Percentiles rank a stretch among this genome's conserved stretches.
Conservation (phyloP, 2,329 filamentous ascomycete genomes). For the Plectosphaerella cucumerina region DNA sequence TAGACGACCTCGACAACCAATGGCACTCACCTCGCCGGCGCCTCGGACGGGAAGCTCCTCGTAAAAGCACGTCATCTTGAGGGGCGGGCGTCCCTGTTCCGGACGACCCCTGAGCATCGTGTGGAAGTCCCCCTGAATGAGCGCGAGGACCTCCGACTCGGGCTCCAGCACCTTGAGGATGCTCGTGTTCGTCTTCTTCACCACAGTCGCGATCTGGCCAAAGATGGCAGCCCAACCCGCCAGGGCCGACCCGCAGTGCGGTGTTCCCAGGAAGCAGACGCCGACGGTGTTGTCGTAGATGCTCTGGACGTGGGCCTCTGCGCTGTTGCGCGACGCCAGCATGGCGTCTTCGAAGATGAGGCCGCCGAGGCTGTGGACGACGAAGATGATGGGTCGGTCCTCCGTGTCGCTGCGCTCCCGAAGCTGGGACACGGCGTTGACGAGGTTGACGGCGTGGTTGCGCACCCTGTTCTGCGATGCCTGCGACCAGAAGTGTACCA, state of each 20-base stretch:
- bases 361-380: slow-evolving; percentile 21
- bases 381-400: slow-evolving; percentile 12
- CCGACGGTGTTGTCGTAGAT: not conserved
- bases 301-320: slow-evolving; percentile 4
- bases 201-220: not conserved
- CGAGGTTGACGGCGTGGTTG: not conserved
- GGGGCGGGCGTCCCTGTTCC: not conserved
- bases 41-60: slow-evolving; percentile 5
- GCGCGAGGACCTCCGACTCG: slow-evolving; percentile 3
- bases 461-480: not conserved
- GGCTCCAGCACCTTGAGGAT: not conserved
- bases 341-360: slow-evolving; percentile 20
- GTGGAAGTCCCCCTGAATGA: slow-evolving; percentile 7
- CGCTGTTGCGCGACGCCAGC: slow-evolving; percentile 3
- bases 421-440: not conserved
- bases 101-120: slow-evolving; percentile 1
- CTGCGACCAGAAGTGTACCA: not conserved
- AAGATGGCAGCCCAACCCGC: slow-evolving; percentile 2
- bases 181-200: slow-evolving; percentile 3
- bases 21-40: not conserved
- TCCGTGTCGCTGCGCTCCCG: slow-evolving; percentile 8
- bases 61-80: slow-evolving; percentile 8
- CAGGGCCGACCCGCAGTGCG: slow-evolving; percentile 4
- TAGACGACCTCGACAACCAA: not conserved
- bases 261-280: slow-evolving; percentile 6